Evolutionary conservation across 805 yeast genomes (phyloP).

Genomic region (Aciculoconidium aculeatum): DNA sequence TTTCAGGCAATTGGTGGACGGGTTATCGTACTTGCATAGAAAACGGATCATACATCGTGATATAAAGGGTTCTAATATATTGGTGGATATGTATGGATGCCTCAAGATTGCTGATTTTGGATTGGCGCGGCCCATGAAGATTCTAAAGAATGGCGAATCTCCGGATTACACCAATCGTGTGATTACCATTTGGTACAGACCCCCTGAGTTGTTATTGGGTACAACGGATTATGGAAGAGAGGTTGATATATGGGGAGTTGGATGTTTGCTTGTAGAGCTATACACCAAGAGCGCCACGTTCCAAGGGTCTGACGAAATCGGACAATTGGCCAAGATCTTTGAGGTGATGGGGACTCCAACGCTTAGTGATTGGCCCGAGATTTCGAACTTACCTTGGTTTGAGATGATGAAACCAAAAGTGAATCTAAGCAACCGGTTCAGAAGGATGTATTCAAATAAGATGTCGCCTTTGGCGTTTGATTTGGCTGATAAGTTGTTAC

Average conservation of each 20-base stretch:
- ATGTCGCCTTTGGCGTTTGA: constrained; percentile 44
- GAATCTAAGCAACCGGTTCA: constrained; percentile 25
- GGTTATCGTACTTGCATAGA: constrained; percentile 63
- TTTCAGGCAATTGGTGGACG: constrained; percentile 60
- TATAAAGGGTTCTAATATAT: constrained; percentile 74
- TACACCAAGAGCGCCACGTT: constrained; percentile 72
- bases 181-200: constrained; percentile 95
- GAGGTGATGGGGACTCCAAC: constrained; percentile 86
- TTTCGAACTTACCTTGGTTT: constrained; percentile 87
- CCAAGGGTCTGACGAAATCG: constrained; percentile 84
- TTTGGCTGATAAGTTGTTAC: constrained; percentile 57
- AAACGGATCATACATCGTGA: constrained; percentile 72
- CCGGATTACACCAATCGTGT: constrained; percentile 93
- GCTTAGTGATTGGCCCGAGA: constrained; percentile 65
- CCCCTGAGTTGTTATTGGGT: constrained; percentile 89
- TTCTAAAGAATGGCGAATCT: constrained; percentile 41
- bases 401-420: constrained; percentile 66
- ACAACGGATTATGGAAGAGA: constrained; percentile 86
- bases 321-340: constrained; percentile 73
- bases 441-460: constrained; percentile 19
- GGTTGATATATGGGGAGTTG: constrained; percentile 96
- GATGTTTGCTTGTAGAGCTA: constrained; percentile 81
- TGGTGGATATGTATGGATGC: constrained; percentile 56
- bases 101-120: constrained; percentile 81
- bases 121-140: constrained; percentile 69